Evolutionary conservation across 441 rosid genomes (phyloP), one percentile per base, ranked within the genome.

Genomic region (Daphne laureola): DNA sequence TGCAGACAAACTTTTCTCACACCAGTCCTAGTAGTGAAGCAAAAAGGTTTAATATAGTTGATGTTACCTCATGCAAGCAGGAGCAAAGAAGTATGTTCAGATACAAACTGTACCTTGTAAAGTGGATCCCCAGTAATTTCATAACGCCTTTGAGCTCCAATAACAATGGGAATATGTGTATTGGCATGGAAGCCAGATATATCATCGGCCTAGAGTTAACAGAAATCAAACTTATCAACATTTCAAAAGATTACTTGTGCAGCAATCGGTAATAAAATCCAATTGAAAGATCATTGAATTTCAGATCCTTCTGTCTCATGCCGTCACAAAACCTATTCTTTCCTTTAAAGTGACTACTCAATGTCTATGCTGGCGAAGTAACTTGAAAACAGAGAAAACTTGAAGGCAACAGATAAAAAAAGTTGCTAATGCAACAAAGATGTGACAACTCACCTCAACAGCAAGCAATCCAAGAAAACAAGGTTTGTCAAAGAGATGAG

Each of bases 381-480:
- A 9, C 11, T 31, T 7, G 8, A 31, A 9, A 31, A 31, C 36
- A 5, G 11, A 23, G 12, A 48, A 27, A 26, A 18, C 23, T 42
- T 14, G 43, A 14, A 46, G 11, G 7, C 48, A 53, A 35, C 4
- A 31, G 42, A 54, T 15, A 42, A 16, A 36, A 36, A 27, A 18
- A 40, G 35, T 12, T 42, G 50, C 35, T 23, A 50, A 21, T 1
- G 16, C 44, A 36, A 56, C n/a, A 58, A 23, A 44, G 2, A 47
- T 55, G 17, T 42, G 17, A 52, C 38, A 31, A 66, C 27, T 58
- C 66, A 81, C 92, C 82, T 84, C 75, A 25, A 85, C 54, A 23
- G 95, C 98, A 23, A 93, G 95, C 64, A 87, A 64, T 4, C 97
- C 97, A n/a, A 92, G 87, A 68, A 92, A 92, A 74, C 97, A 92